Evolutionary conservation across 257 asterid genomes (phyloP), one percentile per base, ranked within the genome.

Genomic region (Solanum appendiculatum): DNA sequence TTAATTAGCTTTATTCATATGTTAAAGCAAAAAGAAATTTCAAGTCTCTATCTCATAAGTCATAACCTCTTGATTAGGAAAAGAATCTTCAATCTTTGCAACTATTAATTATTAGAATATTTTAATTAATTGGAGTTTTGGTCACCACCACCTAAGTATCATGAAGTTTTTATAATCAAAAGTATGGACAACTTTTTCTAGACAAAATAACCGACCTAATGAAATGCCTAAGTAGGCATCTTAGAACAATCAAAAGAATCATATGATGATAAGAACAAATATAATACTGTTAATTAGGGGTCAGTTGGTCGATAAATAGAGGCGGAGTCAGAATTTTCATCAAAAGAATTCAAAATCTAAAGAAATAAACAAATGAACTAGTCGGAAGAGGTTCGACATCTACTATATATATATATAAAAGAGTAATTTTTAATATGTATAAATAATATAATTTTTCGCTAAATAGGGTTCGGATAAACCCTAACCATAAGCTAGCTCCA

Each of bases 1-100:
- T 82, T 90, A 89, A 87, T 89, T 86, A 87, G 31, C 85, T 70
- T 86, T 66, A n/a, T 58, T 86, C 68, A 81, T 86, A 84, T 87
- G 87, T 77, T 86, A 82, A 89, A 42, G 31, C 16, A 31, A 74
- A 27, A 29, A 80, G 20, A 46, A 46, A 29, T 29, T 16, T 80
- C 5, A 46, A 48, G 68, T 80, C 85, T 46, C 85, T 29, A 46
- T 80, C 42, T 44, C 85, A 29, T 27, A 46, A 27, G 84, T 46
- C 31, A 84, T 84, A 84, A 40, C 21, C 78, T 84, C 86, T 27
- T 7, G 21, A 23, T 8, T 25, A 84, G 86, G 42, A 16, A 25
- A 15, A 63, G 80, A 39, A 84, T 39, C 39, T 63, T 58, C 9
- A 84, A 37, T 84, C 1, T 63, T 29, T 37, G 75, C 39, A 39